These are phyloP conservation scores for Lojkania enalia DNA, from an alignment of 2,329 filamentous ascomycete species.

Conservation along the genomic window DNA sequence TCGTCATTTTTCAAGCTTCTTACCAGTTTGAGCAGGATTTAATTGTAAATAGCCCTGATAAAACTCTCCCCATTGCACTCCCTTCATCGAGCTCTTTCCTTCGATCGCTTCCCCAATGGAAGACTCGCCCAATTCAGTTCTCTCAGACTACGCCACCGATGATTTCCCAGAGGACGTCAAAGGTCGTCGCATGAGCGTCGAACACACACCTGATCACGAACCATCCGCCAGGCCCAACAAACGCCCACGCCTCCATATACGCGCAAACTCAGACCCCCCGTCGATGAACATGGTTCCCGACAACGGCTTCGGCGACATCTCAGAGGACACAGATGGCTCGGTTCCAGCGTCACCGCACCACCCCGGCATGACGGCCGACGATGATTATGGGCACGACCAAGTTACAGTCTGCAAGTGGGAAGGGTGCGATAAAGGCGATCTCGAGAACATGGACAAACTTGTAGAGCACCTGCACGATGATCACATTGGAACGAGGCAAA, in stretches of 20 bases:
- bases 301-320: slow-evolving; percentile 67
- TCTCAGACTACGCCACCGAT: slow-evolving; percentile 67
- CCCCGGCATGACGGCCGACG: slow-evolving; percentile 47
- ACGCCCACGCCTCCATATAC: slow-evolving; percentile 41
- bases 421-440: slow-evolving; percentile 53
- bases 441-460: slow-evolving; percentile 56
- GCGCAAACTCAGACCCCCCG: slow-evolving; percentile 41
- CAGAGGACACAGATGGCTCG: slow-evolving; percentile 85
- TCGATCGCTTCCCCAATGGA: slow-evolving; percentile 46
- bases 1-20: too few species aligned
- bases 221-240: slow-evolving; percentile 47
- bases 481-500: slow-evolving; percentile 90
- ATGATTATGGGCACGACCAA: slow-evolving; percentile 49
- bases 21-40: too few species aligned
- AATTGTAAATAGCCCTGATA: too few species aligned
- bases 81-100: background rate
- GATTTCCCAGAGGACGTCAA: slow-evolving; percentile 63
- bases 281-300: slow-evolving; percentile 16
- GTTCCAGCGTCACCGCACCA: slow-evolving; percentile 59
- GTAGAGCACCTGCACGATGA: slow-evolving; percentile 71
- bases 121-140: slow-evolving; percentile 65
- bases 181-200: slow-evolving; percentile 53
- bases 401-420: slow-evolving; percentile 56
- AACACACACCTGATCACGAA: slow-evolving; percentile 49
- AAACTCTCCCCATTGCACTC: too few species aligned